phyloP scores from a whole-genome alignment of 176 grass and related monocot species.

The Tillandsia fasciculata region DNA sequence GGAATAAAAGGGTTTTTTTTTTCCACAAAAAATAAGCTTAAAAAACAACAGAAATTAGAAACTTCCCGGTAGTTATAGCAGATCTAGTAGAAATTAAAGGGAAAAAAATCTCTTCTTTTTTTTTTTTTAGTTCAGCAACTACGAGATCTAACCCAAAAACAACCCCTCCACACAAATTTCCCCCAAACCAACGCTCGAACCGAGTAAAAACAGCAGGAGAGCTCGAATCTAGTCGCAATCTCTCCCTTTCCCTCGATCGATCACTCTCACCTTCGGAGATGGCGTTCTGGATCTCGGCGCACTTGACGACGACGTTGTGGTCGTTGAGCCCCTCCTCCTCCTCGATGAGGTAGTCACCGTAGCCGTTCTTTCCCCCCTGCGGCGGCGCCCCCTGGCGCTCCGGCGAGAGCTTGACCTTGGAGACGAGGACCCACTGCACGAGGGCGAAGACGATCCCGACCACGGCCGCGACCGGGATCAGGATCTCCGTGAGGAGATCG shows the following conservation, averaged over 20 bases:
- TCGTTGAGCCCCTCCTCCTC: conserved; percentile 38
- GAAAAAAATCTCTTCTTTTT: no score
- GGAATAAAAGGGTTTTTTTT: no score
- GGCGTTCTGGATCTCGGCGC: conserved; percentile 39
- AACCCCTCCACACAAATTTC: background rate
- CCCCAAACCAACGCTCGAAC: background rate
- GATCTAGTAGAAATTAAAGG: no score
- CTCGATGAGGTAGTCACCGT: conserved; percentile 51
- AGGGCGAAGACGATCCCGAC: conserved; percentile 71
- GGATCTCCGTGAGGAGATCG: conserved; percentile 54
- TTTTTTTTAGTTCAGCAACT: no score
- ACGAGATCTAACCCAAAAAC: background rate
- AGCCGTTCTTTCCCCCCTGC: conserved; percentile 33
- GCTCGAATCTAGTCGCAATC: background rate
- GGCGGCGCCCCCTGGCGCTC: conserved; percentile 8
- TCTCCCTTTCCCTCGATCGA: background rate
- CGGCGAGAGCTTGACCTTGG: conserved; percentile 53
- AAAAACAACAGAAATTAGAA: no score
- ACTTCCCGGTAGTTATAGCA: no score
- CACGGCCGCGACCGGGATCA: conserved; percentile 53
- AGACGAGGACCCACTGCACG: conserved; percentile 65
- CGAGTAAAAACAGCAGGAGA: background rate
- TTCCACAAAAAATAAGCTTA: no score
- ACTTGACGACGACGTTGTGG: conserved; percentile 35
- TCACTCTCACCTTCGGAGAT: conserved; percentile 36